Percentiles rank a stretch among this genome's conserved stretches.
phyloP scores from a whole-genome alignment of 768 basidiomycete species.

The Lactarius tabidus region DNA sequence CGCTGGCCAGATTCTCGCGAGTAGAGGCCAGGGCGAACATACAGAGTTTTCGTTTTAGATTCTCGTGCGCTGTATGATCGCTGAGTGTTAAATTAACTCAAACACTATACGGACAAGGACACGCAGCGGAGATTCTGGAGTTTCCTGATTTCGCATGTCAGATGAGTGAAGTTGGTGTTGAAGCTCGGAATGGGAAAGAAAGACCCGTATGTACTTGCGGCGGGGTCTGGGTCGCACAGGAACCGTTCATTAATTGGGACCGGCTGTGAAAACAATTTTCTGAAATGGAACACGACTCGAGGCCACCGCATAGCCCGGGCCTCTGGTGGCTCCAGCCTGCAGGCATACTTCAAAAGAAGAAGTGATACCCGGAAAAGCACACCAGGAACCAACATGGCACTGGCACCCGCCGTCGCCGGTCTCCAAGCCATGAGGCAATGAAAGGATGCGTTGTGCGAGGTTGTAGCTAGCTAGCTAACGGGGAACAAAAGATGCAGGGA shows the following conservation, averaged over 20 bases:
- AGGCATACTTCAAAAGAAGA: not conserved
- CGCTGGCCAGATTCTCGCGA: not conserved
- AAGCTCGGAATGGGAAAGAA: not conserved
- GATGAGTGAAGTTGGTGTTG: not conserved
- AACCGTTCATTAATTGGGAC: constrained; percentile 1
- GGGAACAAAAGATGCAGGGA: not conserved
- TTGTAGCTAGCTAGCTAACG: not conserved
- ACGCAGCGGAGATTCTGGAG: not conserved
- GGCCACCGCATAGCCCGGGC: constrained; percentile 2
- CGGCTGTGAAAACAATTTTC: constrained; percentile 3
- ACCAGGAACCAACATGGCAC: not conserved
- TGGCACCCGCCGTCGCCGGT: not conserved
- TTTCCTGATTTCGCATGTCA: constrained; percentile 4
- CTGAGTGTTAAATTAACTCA: constrained; percentile 5
- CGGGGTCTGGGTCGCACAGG: constrained; percentile 3
- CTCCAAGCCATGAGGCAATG: not conserved
- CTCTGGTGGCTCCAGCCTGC: not conserved
- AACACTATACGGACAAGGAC: not conserved
- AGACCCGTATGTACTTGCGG: not conserved
- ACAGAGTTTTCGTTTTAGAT: not conserved
- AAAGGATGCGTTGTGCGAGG: not conserved
- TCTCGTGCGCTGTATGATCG: constrained; percentile 1
- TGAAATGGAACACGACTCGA: constrained; percentile 1
- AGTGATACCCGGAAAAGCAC: not conserved
- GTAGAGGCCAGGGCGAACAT: not conserved